Evolutionary conservation across 352 stramenopile species (phyloP).

Genomic region (Phytopythium cucurbitacearum): DNA sequence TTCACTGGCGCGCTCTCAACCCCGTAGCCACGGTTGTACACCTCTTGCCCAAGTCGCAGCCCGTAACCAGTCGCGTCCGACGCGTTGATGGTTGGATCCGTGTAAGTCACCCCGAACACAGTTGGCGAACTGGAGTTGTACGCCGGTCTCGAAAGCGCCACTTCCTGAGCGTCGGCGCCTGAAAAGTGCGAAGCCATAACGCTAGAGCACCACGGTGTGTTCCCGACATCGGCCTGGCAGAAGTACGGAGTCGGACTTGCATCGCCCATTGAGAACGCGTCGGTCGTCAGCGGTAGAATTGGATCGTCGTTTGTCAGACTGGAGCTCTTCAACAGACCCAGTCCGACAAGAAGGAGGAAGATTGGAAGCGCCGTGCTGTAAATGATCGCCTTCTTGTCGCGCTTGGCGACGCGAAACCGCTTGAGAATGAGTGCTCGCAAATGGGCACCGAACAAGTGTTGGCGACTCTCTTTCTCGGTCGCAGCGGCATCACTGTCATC

Average conservation of each 20-base stretch:
- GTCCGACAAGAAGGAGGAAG: conserved; percentile 42
- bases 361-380: conserved; percentile 56
- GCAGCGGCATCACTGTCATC: conserved; percentile 8
- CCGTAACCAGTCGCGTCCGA: conserved; percentile 39
- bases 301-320: conserved; percentile 34
- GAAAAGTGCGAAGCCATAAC: conserved; percentile 35
- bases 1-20: conserved; percentile 4
- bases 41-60: conserved; percentile 35
- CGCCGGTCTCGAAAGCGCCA: conserved; percentile 18
- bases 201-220: conserved; percentile 28
- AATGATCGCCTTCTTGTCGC: conserved; percentile 55
- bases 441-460: conserved; percentile 30
- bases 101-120: conserved; percentile 54
- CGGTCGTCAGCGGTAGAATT: conserved; percentile 24
- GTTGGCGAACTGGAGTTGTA: conserved; percentile 37
- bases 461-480: conserved; percentile 5
- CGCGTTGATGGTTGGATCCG: conserved; percentile 35
- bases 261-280: conserved; percentile 12
- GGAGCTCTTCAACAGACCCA: conserved; percentile 40
- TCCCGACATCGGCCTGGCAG: conserved; percentile 22
- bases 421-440: conserved; percentile 51
- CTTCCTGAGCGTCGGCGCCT: conserved; percentile 20
- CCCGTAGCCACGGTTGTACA: conserved; percentile 45
- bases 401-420: conserved; percentile 51
- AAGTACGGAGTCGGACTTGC: conserved; percentile 42